These are phyloP conservation scores for Colletotrichum cereale DNA, from an alignment of 2,329 filamentous ascomycete genomes.

Conservation along the genomic window DNA sequence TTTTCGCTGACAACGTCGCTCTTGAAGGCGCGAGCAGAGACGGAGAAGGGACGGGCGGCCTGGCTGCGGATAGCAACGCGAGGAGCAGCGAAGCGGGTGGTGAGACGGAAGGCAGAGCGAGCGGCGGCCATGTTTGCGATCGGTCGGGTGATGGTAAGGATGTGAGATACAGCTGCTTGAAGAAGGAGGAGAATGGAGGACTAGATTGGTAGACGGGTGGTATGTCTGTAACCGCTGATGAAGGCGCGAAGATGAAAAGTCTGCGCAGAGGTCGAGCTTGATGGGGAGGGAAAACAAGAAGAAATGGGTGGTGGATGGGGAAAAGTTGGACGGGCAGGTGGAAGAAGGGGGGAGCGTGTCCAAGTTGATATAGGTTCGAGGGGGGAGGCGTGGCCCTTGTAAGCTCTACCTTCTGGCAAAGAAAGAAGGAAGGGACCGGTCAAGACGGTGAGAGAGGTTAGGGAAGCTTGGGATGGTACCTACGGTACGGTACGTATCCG, in stretches of 20 bases:
- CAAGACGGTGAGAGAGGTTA: constrained; percentile 8
- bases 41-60: constrained; percentile 52
- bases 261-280: constrained; percentile 27
- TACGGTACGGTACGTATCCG: constrained; percentile 3
- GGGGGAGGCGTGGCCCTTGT: constrained; percentile 36
- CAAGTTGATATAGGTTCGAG: constrained; percentile 39
- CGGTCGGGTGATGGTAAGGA: constrained; percentile 6
- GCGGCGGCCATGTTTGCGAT: constrained; percentile 31
- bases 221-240: constrained; percentile 23
- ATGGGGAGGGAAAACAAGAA: constrained; percentile 15
- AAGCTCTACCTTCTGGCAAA: constrained; percentile 9
- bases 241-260: constrained; percentile 25
- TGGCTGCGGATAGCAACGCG: constrained; percentile 48
- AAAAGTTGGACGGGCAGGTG: constrained; percentile 1
- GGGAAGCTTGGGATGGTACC: constrained; percentile 22
- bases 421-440: constrained; percentile 23
- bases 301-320: constrained; percentile 16
- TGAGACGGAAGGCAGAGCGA: constrained; percentile 38
- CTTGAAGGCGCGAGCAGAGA: constrained; percentile 55
- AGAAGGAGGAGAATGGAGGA: not conserved
- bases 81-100: constrained; percentile 44
- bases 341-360: constrained; percentile 20
- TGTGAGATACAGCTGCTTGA: not conserved
- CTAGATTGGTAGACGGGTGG: constrained; percentile 1
- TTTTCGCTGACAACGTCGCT: constrained; percentile 68